phyloP scores from a whole-genome alignment of 257 asterid genomes.

The Jaltomata sinuosa region DNA sequence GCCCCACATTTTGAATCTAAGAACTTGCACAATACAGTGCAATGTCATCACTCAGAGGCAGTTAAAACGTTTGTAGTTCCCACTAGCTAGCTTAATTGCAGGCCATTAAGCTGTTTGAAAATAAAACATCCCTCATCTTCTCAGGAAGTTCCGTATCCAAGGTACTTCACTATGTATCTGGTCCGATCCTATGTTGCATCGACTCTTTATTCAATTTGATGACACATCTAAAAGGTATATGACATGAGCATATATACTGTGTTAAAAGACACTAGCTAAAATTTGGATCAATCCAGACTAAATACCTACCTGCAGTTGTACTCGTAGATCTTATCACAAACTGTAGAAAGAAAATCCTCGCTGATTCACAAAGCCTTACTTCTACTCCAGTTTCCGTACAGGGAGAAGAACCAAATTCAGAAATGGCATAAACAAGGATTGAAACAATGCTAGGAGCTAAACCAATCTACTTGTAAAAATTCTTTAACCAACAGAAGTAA shows the following conservation, averaged over 20 bases:
- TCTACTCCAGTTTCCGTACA: not conserved
- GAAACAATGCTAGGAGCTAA: not conserved
- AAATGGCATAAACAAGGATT: not conserved
- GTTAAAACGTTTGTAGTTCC: not conserved
- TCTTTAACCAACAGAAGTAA: not conserved
- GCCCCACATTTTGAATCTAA: not conserved
- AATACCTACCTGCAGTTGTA: not conserved
- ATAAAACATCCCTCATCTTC: not conserved
- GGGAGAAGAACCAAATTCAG: not conserved
- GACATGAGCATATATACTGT: not conserved
- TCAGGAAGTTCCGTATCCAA: not conserved
- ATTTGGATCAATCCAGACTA: not conserved
- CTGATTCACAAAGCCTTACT: not conserved
- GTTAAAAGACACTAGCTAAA: not conserved
- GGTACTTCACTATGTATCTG: not conserved
- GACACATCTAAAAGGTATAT: not conserved
- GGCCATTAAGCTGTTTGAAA: not conserved
- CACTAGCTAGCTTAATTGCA: not conserved
- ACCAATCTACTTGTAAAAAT: not conserved
- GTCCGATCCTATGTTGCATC: not conserved
- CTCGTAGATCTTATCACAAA: not conserved
- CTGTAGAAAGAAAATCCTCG: not conserved
- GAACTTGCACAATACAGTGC: not conserved
- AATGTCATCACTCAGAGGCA: not conserved
- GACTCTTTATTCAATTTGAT: not conserved